Evolutionary conservation across 23 red algal genomes (phyloP).

Genomic region (Gracilaria gracilis): DNA sequence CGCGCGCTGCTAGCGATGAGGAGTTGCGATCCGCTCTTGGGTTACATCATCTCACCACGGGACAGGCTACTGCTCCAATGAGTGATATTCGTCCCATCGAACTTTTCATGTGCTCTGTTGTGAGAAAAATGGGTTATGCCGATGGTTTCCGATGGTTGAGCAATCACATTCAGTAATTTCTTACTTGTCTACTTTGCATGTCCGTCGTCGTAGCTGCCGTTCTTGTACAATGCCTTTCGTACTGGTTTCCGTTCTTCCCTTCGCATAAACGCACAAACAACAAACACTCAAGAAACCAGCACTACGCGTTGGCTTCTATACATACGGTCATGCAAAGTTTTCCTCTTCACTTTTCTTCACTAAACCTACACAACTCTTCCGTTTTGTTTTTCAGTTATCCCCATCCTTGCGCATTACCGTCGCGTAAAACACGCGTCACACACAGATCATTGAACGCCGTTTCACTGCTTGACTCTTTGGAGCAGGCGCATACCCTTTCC

Average conservation of each 20-base stretch:
- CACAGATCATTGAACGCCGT: slow-evolving; percentile 65
- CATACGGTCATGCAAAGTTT: neutral
- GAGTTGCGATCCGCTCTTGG: slow-evolving; percentile 93
- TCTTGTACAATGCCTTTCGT: slow-evolving; percentile 28
- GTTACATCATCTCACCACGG: slow-evolving; percentile 96
- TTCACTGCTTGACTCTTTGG: slow-evolving; percentile 52
- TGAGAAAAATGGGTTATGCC: slow-evolving; percentile 93
- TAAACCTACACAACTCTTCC: neutral
- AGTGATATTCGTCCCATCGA: slow-evolving; percentile 96
- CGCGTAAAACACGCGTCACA: slow-evolving; percentile 7
- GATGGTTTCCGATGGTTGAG: slow-evolving; percentile 98
- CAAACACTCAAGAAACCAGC: neutral
- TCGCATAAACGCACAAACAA: slow-evolving; percentile 21
- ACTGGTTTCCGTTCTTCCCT: slow-evolving; percentile 38
- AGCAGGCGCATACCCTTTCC: slow-evolving; percentile 43
- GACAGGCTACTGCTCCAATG: slow-evolving; percentile 76
- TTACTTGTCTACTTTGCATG: neutral
- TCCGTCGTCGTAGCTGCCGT: neutral
- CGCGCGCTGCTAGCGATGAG: slow-evolving; percentile 90
- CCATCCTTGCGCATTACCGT: neutral
- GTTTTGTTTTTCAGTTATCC: neutral
- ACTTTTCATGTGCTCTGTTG: slow-evolving; percentile 98
- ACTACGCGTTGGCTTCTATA: neutral
- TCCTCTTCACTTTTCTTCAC: slow-evolving; percentile 19
- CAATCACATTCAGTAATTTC: slow-evolving; percentile 72